A percentile compares a stretch with the other conserved stretches of the same genome.
Conservation (phyloP, 257 asterid species). For the Solanum medicagineum region DNA sequence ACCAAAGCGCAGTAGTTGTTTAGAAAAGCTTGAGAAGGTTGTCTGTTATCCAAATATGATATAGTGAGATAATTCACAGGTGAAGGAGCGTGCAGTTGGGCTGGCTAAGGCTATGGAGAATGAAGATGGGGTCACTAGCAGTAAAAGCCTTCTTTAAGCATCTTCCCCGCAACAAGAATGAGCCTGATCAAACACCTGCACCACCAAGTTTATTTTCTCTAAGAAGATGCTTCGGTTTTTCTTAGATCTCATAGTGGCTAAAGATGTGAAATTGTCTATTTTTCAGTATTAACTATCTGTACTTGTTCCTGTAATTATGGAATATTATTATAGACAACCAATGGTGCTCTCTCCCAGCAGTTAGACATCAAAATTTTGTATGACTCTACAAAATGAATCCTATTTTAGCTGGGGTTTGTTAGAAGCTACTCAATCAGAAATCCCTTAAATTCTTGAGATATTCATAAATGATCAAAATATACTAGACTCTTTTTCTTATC, state of each 20-base stretch:
- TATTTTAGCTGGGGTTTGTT: too few relatives aligned
- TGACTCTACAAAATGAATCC: too few relatives aligned
- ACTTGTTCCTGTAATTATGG: background rate
- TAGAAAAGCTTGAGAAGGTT: background rate
- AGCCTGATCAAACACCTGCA: conserved; percentile 30
- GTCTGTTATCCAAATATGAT: background rate
- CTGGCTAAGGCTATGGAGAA: conserved; percentile 89
- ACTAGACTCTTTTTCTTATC: too few relatives aligned
- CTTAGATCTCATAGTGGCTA: conserved; percentile 25
- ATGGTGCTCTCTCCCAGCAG: background rate
- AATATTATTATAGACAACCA: background rate
- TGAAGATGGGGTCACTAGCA: conserved; percentile 85
- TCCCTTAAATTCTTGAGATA: too few relatives aligned
- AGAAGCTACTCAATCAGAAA: too few relatives aligned
- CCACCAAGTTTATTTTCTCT: conserved; percentile 45
- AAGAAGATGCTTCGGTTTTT: conserved; percentile 70
- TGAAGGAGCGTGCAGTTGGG: conserved; percentile 70
- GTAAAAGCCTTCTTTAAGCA: conserved; percentile 88
- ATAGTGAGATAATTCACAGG: conserved; percentile 34
- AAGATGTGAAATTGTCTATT: background rate
- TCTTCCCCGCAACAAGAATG: conserved; percentile 47
- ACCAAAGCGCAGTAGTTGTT: background rate
- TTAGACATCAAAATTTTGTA: too few relatives aligned
- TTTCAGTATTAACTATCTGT: background rate
- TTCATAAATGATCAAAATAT: too few relatives aligned